Base-by-base conservation (phyloP, 2,329 filamentous ascomycete species). In the Penicillium janthinellum region DNA sequence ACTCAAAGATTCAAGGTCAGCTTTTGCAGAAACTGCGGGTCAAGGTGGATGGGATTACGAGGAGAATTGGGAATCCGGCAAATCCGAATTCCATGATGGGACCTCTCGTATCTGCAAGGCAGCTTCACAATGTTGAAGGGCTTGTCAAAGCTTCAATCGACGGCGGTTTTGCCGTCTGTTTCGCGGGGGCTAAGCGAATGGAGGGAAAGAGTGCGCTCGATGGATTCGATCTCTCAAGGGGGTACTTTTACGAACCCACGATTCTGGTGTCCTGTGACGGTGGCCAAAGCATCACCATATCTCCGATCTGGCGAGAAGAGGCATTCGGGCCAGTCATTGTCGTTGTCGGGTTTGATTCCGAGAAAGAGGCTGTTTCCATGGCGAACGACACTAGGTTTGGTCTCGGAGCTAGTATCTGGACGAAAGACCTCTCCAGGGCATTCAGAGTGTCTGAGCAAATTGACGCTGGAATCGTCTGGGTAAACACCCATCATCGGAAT, bases 401-500 rank as follows among this genome's bases (percentile, higher is more conserved):
- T 0, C 70, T 84, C 0, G 82, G 81, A 0, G 81, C 81, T 5
- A 80, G 80, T 0, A 73, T 84, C 3, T 84, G 81, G 81, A 82
- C 82, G 1, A 75, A 79, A 34, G 79, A 84, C 49, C 73, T 84
- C 10, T 72, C 75, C 0, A 80, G 82, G 62, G 81, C 79, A 3
- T 80, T 81, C 61, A 74, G 80, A 1, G 77, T 83, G 0, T 77
- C 80, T 0, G 77, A 77, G 4, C 69, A 67, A 15, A 82, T 84
- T 14, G 79, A 83, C 15, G 77, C 81, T 1, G 81, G 80, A 0
- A 82, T 83, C 34, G 75, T 78, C 34, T 82, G 70, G 78, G 72
- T 77, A 15, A 83, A 81, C 62, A 81, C 77, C 0, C 88, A 91
- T 73, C 88, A 91, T 70, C 82, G 88, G 37, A 91, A 90, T 65